These are phyloP conservation scores for Pichia sp. DNA, from an alignment of 1,139 yeast genomes.

Conservation along the genomic window DNA sequence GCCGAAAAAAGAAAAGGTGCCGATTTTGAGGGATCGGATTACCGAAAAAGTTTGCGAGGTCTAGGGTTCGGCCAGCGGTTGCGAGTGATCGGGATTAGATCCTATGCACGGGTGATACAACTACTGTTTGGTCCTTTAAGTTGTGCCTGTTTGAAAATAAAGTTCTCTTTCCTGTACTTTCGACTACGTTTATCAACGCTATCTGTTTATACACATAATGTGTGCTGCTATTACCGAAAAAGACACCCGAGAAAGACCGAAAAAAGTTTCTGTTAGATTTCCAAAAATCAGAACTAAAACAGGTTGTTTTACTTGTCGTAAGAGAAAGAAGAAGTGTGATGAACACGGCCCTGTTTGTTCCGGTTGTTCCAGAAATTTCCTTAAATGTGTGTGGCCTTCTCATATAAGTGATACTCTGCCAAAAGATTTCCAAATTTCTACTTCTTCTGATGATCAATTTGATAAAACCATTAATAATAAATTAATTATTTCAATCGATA, in stretches of 20 bases:
- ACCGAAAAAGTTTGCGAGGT: no score
- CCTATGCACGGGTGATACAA: no score
- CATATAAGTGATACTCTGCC: constrained; percentile 32
- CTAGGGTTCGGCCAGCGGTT: no score
- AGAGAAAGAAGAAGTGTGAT: constrained; percentile 47
- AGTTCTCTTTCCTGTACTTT: no score
- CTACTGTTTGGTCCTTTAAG: no score
- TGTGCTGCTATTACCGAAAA: neutral
- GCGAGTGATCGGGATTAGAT: no score
- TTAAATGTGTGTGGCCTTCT: constrained; percentile 39
- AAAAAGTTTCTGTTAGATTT: constrained; percentile 9
- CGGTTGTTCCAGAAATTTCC: constrained; percentile 36
- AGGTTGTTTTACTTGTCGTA: constrained; percentile 44
- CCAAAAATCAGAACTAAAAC: constrained; percentile 34
- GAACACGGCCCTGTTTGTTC: constrained; percentile 37
- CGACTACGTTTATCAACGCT: no score
- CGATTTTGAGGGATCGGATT: no score
- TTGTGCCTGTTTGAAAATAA: no score
- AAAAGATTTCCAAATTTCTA: constrained; percentile 26
- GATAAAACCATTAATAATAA: neutral
- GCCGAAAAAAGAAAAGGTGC: no score
- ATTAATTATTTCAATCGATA: neutral
- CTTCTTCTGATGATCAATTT: constrained; percentile 18
- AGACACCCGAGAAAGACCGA: constrained; percentile 4
- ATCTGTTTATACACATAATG: neutral